These are phyloP conservation scores for Populus trichocarpa DNA, from an alignment of 441 rosid species.

Conservation along the genomic window DNA sequence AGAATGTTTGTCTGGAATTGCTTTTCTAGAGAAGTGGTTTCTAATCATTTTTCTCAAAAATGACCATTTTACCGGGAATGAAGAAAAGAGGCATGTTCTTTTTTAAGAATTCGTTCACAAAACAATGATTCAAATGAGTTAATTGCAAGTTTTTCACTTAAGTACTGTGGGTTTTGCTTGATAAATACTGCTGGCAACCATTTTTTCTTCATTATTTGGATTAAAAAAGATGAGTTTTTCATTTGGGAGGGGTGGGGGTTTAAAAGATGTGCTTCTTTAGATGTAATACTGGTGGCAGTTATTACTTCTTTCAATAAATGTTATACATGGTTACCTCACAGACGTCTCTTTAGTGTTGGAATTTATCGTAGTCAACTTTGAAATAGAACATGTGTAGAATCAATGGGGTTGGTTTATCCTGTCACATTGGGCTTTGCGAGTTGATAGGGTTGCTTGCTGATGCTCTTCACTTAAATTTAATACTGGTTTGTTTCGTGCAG, in stretches of 20 bases:
- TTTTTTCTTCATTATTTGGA: not conserved
- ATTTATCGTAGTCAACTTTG: not conserved
- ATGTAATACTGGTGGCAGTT: not conserved
- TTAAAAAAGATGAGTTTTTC: not conserved
- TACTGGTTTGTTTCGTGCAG: not conserved
- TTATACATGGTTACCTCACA: not conserved
- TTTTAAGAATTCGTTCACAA: not conserved
- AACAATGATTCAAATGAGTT: not conserved
- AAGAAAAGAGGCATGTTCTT: not conserved
- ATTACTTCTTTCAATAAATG: not conserved
- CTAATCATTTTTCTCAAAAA: not conserved
- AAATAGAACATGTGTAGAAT: not conserved
- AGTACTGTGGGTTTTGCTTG: not conserved
- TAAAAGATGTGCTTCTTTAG: not conserved
- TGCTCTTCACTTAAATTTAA: not conserved
- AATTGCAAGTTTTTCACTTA: not conserved
- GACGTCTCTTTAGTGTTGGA: not conserved
- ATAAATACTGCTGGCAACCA: not conserved
- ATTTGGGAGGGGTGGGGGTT: not conserved
- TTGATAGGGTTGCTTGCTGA: constrained; percentile 4
- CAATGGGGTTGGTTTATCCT: not conserved
- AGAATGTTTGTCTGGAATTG: not conserved
- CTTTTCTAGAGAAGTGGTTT: not conserved
- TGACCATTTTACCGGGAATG: not conserved
- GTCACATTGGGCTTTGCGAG: not conserved